phyloP scores from a whole-genome alignment of 805 yeast genomes.

The Yamadazyma takamatsuzukensis region DNA sequence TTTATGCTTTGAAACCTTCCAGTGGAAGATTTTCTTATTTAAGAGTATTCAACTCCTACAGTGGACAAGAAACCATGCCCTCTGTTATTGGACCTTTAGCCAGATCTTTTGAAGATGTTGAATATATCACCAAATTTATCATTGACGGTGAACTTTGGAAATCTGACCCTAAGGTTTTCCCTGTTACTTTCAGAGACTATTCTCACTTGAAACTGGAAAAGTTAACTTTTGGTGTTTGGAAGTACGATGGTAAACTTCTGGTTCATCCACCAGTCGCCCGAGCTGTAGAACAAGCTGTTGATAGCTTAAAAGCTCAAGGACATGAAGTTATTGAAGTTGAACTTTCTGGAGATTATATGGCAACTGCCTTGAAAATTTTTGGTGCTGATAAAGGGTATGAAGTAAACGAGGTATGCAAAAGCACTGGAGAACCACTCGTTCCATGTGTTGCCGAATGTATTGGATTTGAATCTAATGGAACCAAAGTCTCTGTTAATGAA shows the following conservation, averaged over 20 bases:
- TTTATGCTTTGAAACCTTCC: conserved; percentile 20
- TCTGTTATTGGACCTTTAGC: conserved; percentile 38
- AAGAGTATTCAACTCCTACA: conserved; percentile 18
- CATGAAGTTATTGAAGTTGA: conserved; percentile 49
- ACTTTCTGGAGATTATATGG: conserved; percentile 39
- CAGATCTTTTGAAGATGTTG: conserved; percentile 32
- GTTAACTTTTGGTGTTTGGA: conserved; percentile 6
- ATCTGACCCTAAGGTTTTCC: conserved; percentile 35
- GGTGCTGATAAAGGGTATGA: conserved; percentile 21
- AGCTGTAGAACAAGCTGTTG: conserved; percentile 22
- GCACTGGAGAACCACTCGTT: conserved; percentile 44
- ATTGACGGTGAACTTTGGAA: conserved; percentile 52
- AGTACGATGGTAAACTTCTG: conserved; percentile 5
- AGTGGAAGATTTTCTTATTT: conserved; percentile 16
- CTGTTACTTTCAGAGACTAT: conserved; percentile 36
- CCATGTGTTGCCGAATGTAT: conserved; percentile 34
- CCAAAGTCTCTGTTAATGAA: neutral
- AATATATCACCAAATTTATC: conserved; percentile 45
- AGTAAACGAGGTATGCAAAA: conserved; percentile 24
- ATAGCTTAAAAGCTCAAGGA: conserved; percentile 29
- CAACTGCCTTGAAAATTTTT: conserved; percentile 1
- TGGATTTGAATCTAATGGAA: too few species aligned
- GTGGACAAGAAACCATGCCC: conserved; percentile 15
- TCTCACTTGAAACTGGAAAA: conserved; percentile 1
- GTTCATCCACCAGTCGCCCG: conserved; percentile 18